phyloP scores from a whole-genome alignment of 805 yeast species.

The Candida ponderosae region DNA sequence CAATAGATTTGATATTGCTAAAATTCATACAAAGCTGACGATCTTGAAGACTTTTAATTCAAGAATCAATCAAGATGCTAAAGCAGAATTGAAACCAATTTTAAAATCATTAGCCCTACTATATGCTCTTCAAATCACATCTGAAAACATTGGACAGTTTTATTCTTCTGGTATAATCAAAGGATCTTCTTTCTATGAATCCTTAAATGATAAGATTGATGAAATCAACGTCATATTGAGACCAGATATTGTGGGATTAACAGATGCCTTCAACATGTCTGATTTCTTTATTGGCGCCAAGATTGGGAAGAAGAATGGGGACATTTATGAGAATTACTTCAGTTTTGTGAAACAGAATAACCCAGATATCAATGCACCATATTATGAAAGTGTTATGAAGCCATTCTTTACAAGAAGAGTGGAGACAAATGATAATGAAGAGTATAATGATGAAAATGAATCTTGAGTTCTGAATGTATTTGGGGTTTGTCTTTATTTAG shows the following conservation, averaged over 20 bases:
- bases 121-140: neutral
- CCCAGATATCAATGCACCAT: conserved; percentile 1
- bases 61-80: neutral
- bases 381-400: conserved; percentile 10
- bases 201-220: conserved; percentile 16
- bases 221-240: conserved; percentile 41
- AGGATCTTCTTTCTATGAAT: conserved; percentile 1
- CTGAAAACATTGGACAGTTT: neutral
- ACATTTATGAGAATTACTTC: conserved; percentile 54
- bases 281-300: no score
- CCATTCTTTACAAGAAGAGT: conserved; percentile 16
- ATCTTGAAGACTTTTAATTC: neutral
- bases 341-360: conserved; percentile 16
- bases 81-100: neutral
- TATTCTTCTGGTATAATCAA: neutral
- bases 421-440: conserved; percentile 14
- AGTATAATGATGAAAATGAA: neutral
- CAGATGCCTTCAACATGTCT: no score
- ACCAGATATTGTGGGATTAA: no score
- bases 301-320: no score
- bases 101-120: neutral
- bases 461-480: neutral
- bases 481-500: neutral
- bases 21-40: neutral
- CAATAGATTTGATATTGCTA: conserved; percentile 12